These are phyloP conservation scores for Dothideomycetidae sp. DNA, from an alignment of 2,329 filamentous ascomycete species.

Conservation along the genomic window DNA sequence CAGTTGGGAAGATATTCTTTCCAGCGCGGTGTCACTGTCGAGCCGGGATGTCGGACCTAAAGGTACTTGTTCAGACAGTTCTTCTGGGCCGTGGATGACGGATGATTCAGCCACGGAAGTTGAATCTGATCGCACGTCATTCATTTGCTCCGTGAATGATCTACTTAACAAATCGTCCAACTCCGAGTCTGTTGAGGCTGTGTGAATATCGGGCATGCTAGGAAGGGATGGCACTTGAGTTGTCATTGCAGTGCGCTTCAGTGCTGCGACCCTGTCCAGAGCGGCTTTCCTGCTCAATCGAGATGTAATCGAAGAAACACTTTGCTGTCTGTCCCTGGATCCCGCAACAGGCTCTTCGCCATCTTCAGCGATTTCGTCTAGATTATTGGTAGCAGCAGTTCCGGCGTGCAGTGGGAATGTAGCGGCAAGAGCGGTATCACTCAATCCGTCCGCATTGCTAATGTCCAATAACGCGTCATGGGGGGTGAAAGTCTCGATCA, in stretches of 20 bases:
- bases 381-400: slow-evolving; percentile 67
- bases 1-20: not conserved
- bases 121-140: not conserved
- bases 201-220: too few species aligned
- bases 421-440: slow-evolving; percentile 73
- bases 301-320: not conserved
- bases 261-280: slow-evolving; percentile 6
- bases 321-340: not conserved
- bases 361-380: slow-evolving; percentile 91
- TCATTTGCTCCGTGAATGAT: too few species aligned
- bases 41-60: not conserved
- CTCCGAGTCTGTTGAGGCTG: not conserved
- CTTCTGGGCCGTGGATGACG: not conserved
- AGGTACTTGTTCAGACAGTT: not conserved
- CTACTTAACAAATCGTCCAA: not conserved
- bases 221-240: not conserved
- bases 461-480: slow-evolving; percentile 79
- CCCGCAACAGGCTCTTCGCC: slow-evolving; percentile 49
- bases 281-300: slow-evolving; percentile 7
- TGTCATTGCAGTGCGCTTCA: not conserved
- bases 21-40: not conserved
- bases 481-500: slow-evolving; percentile 57
- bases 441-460: slow-evolving; percentile 59
- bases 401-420: slow-evolving; percentile 83
- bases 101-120: not conserved